Evolutionary conservation across 2,329 filamentous ascomycete species (phyloP).

Genomic region (Penicillium freii): DNA sequence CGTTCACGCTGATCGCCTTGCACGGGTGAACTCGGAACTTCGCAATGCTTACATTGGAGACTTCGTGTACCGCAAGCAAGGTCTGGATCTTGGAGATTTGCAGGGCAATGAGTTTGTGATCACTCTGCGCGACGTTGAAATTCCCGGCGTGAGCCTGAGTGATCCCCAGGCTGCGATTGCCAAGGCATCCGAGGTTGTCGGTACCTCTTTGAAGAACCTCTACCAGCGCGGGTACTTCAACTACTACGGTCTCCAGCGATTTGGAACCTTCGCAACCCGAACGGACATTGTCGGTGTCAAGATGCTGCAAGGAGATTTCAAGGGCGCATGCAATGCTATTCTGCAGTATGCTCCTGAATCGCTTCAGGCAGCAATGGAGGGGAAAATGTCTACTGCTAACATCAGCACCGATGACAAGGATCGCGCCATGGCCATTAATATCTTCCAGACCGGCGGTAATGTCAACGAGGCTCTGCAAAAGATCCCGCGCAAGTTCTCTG

Average conservation of each 20-base stretch:
- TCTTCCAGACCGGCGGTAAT: constrained; percentile 65
- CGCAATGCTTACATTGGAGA: constrained; percentile 69
- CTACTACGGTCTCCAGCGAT: constrained; percentile 96
- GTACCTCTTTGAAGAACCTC: constrained; percentile 64
- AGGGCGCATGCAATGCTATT: constrained; percentile 75
- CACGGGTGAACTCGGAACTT: constrained; percentile 60
- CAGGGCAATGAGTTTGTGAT: constrained; percentile 90
- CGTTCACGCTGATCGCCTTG: constrained; percentile 61
- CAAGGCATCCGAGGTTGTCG: constrained; percentile 49
- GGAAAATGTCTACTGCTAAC: constrained; percentile 41
- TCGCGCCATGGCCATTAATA: constrained; percentile 74
- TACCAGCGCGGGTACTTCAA: constrained; percentile 83
- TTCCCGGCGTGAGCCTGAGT: constrained; percentile 48
- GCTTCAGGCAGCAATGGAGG: constrained; percentile 56
- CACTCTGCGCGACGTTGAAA: constrained; percentile 79
- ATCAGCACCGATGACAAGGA: constrained; percentile 72
- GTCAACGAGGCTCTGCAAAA: constrained; percentile 60
- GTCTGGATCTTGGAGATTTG: constrained; percentile 79
- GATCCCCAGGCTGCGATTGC: constrained; percentile 48
- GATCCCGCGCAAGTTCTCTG: constrained; percentile 77
- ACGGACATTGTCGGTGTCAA: constrained; percentile 83
- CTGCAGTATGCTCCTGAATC: constrained; percentile 68
- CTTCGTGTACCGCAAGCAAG: constrained; percentile 70
- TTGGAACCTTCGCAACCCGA: constrained; percentile 81
- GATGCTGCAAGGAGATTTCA: constrained; percentile 77